Evolutionary conservation across 78 protist genomes (phyloP).

Genomic region (Ministeria vibrans): DNA sequence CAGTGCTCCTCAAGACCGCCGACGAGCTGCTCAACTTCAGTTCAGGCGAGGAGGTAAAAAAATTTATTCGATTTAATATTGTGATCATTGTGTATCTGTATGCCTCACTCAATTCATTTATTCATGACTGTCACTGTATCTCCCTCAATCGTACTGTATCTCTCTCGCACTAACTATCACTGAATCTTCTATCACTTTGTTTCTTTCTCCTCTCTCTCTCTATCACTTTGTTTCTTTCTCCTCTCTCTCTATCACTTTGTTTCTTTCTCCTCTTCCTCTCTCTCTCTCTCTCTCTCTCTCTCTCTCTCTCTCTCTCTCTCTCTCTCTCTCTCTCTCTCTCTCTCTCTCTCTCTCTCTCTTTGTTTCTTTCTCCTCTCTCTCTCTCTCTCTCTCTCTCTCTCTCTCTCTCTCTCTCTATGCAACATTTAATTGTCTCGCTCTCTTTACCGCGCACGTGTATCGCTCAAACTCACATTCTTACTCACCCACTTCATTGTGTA

Average conservation of each 20-base stretch:
- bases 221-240: too few relatives aligned
- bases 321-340: background rate
- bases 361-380: background rate
- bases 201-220: background rate
- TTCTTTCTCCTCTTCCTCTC: background rate
- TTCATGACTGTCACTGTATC: background rate
- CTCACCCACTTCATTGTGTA: too few relatives aligned
- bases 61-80: too few relatives aligned
- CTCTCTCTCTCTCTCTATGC: conserved; percentile 15
- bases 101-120: background rate
- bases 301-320: conserved; percentile 17
- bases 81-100: background rate
- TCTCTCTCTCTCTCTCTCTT: background rate
- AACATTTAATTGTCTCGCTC: too few relatives aligned
- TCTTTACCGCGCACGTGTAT: too few relatives aligned
- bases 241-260: background rate
- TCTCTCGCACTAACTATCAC: background rate
- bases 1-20: conserved; percentile 84
- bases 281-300: background rate
- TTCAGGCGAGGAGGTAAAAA: conserved; percentile 88
- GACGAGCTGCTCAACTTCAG: conserved; percentile 76
- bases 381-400: background rate
- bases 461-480: too few relatives aligned
- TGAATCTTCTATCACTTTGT: background rate
- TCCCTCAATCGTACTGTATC: background rate